Evolutionary conservation across 1,139 yeast genomes (phyloP), one percentile per base, ranked within the genome.

Genomic region (Yarrowia galli): DNA sequence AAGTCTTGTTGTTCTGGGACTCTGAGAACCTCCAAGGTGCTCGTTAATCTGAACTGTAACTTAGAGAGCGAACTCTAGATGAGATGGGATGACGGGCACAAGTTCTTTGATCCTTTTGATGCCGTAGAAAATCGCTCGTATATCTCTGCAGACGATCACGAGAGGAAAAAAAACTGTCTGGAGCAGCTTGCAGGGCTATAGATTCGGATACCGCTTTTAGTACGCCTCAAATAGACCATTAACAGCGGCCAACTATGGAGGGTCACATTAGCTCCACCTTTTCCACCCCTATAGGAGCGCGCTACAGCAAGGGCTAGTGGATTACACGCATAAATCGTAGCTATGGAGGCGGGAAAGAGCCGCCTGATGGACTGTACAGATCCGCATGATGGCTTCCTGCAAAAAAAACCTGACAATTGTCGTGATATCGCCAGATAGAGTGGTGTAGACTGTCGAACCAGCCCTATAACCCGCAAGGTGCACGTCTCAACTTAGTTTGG

Each of bases 21-120:
- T 28, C 32, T n/a, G 54, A 51, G 6, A 51, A 51, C 58, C 58
- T 35, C 58, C 58, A 51, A 51, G 58, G 58, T 51, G 42, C 42
- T 20, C 28, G 58, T 18, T 35, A 35, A 32, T 20, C 42, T 20
- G 42, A 51, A 51, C 25, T 38, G n/a, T 51, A 51, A 51, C 58
- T 18, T 51, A 18, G 22, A 36, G 45, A 4, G 10, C 12, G 7
- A 35, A 32, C 18, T 23, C 8, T 16, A 10, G 38, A 32, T 18
- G 56, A 2, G 46, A 20, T 42, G 48, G 8, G 49, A 45, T 16
- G 49, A 22, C 18, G n/a, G 16, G 32, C 8, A n/a, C 12, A 18
- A 22, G 20, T 2, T 36, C 6, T 15, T 6, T 2, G 40, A 36
- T 40, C 6, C 43, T 40, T 7, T 6, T n/a, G 18, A 16, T 40